Evolutionary conservation across 176 grass and related monocot genomes (phyloP).

Genomic region (Ensete glaucum): DNA sequence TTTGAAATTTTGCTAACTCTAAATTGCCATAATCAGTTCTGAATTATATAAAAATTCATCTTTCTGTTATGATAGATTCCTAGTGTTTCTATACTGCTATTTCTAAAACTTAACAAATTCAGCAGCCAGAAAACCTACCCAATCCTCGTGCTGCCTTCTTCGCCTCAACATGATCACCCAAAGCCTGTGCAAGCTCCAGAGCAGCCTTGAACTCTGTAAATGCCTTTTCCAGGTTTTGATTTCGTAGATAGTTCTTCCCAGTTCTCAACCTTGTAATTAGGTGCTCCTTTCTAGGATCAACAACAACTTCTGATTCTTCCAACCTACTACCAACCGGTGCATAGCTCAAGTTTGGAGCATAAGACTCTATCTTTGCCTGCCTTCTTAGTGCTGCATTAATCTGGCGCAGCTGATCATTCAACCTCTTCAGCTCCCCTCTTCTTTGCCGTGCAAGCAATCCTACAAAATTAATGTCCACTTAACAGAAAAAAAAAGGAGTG

Average conservation of each 20-base stretch:
- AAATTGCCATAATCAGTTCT: too few species aligned
- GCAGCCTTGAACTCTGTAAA: constrained; percentile 79
- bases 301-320: constrained; percentile 69
- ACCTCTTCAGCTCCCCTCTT: constrained; percentile 63
- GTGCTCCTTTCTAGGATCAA: constrained; percentile 75
- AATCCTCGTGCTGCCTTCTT: constrained; percentile 91
- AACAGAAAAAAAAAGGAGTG: constrained; percentile 1
- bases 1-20: too few species aligned
- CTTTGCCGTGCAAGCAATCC: constrained; percentile 90
- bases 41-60: background rate
- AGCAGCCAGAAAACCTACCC: constrained; percentile 38
- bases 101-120: constrained; percentile 1
- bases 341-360: constrained; percentile 88
- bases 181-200: constrained; percentile 57
- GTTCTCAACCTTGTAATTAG: constrained; percentile 62
- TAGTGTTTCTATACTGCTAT: background rate
- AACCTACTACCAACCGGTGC: constrained; percentile 68
- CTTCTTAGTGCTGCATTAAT: constrained; percentile 92
- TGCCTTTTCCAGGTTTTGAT: constrained; percentile 64
- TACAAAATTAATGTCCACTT: constrained; percentile 26
- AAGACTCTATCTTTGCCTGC: constrained; percentile 97
- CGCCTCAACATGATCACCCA: constrained; percentile 86
- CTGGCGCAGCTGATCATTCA: constrained; percentile 89
- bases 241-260: constrained; percentile 80
- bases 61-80: background rate